Evolutionary conservation across 257 asterid genomes (phyloP).

Genomic region (Penstemon barbatus): DNA sequence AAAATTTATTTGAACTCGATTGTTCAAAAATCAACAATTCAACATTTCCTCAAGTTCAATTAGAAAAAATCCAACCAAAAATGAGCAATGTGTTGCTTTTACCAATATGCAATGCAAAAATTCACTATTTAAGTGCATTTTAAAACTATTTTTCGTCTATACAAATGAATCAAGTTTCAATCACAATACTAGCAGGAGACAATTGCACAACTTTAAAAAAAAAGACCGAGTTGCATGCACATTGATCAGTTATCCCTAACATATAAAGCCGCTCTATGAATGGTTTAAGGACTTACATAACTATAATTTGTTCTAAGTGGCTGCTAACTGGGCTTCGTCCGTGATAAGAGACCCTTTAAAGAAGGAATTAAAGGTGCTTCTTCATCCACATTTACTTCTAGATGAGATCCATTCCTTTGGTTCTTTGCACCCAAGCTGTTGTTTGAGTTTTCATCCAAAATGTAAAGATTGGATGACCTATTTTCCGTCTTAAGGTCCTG

Average conservation of each 20-base stretch:
- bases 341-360: constrained; percentile 46
- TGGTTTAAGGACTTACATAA: constrained; percentile 5
- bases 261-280: constrained; percentile 30
- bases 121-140: too few species aligned
- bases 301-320: constrained; percentile 2
- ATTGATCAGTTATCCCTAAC: background rate
- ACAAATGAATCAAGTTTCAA: constrained; percentile 24
- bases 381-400: constrained; percentile 42
- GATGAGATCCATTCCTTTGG: constrained; percentile 39
- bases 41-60: too few species aligned
- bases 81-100: too few species aligned
- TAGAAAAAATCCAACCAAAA: too few species aligned
- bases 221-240: constrained; percentile 11
- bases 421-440: constrained; percentile 34
- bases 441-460: constrained; percentile 36
- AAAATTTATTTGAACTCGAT: too few species aligned
- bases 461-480: constrained; percentile 39
- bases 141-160: constrained; percentile 27
- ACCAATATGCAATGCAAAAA: too few species aligned
- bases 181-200: constrained; percentile 27
- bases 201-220: constrained; percentile 30
- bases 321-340: constrained; percentile 53
- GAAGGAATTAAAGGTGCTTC: constrained; percentile 52
- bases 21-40: too few species aligned
- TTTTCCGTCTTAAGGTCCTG: constrained; percentile 40